Conservation (phyloP, 2,329 filamentous ascomycete genomes). For the Tolypocladium endophyticum region DNA sequence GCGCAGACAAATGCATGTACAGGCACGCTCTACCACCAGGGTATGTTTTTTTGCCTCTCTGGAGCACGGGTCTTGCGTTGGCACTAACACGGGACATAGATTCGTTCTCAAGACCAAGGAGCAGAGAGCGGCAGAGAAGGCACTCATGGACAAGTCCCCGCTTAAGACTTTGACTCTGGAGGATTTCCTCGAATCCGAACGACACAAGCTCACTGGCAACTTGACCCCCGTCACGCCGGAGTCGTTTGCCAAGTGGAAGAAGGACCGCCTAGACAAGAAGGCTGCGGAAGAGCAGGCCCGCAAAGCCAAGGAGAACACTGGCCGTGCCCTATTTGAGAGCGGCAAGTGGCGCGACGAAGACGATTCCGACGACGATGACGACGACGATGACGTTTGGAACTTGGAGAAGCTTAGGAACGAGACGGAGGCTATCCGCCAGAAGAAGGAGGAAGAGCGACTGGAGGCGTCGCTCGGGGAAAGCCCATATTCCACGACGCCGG, state of each 20-base stretch:
- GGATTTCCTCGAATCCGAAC: constrained; percentile 92
- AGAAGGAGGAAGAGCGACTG: constrained; percentile 68
- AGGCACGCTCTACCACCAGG: constrained; percentile 90
- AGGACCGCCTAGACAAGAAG: constrained; percentile 90
- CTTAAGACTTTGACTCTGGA: constrained; percentile 90
- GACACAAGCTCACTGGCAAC: constrained; percentile 85
- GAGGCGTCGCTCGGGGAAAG: constrained; percentile 17
- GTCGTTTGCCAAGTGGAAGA: constrained; percentile 93
- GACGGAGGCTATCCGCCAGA: constrained; percentile 64
- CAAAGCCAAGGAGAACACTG: constrained; percentile 89
- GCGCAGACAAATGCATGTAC: constrained; percentile 97
- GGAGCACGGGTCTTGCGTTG: background rate
- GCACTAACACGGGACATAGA: constrained; percentile 33
- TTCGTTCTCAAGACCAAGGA: constrained; percentile 98
- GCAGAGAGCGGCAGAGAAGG: constrained; percentile 90
- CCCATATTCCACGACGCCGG: background rate
- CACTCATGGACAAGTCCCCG: constrained; percentile 88
- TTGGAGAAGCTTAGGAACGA: constrained; percentile 72
- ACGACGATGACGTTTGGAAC: constrained; percentile 62
- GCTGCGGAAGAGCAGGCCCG: constrained; percentile 83
- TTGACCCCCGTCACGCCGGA: constrained; percentile 92
- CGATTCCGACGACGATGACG: constrained; percentile 49
- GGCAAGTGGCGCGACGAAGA: constrained; percentile 75
- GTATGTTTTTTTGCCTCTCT: constrained; percentile 41
- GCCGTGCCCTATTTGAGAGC: constrained; percentile 89